Evolutionary conservation across 1,139 yeast genomes (phyloP).

Genomic region (Yamadazyma dendronema): DNA sequence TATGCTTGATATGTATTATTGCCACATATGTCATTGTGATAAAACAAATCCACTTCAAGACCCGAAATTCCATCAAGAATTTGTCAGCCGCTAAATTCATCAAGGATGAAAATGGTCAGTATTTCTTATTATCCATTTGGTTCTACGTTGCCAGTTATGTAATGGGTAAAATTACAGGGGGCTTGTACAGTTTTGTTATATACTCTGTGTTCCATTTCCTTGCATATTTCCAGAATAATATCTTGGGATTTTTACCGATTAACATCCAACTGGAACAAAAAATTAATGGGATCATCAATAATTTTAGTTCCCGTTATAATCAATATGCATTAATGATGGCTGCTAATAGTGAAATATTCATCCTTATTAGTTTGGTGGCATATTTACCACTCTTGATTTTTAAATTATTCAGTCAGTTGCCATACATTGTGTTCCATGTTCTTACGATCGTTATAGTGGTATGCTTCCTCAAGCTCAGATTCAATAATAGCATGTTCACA

Average conservation of each 20-base stretch:
- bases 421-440: constrained; percentile 18
- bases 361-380: constrained; percentile 22
- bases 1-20: constrained; percentile 40
- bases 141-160: constrained; percentile 31
- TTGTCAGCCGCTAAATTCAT: constrained; percentile 22
- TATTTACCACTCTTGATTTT: constrained; percentile 16
- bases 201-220: constrained; percentile 58
- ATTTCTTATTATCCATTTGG: constrained; percentile 41
- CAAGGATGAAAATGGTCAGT: constrained; percentile 51
- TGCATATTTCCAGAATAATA: constrained; percentile 43
- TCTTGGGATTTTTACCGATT: constrained; percentile 22
- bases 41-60: constrained; percentile 40
- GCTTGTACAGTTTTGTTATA: constrained; percentile 53
- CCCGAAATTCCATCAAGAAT: constrained; percentile 24
- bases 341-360: constrained; percentile 42
- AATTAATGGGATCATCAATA: constrained; percentile 25
- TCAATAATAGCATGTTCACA: constrained; percentile 41
- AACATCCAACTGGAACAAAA: constrained; percentile 20
- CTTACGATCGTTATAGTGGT: constrained; percentile 25
- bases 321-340: constrained; percentile 49
- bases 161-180: constrained; percentile 34
- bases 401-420: constrained; percentile 16
- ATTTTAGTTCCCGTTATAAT: constrained; percentile 39
- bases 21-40: constrained; percentile 48
- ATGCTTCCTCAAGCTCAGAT: constrained; percentile 47